Percentiles rank a stretch among this genome's conserved stretches.
Conservation (phyloP, 164 flowering plant genomes). For the Magnolia sinica region DNA sequence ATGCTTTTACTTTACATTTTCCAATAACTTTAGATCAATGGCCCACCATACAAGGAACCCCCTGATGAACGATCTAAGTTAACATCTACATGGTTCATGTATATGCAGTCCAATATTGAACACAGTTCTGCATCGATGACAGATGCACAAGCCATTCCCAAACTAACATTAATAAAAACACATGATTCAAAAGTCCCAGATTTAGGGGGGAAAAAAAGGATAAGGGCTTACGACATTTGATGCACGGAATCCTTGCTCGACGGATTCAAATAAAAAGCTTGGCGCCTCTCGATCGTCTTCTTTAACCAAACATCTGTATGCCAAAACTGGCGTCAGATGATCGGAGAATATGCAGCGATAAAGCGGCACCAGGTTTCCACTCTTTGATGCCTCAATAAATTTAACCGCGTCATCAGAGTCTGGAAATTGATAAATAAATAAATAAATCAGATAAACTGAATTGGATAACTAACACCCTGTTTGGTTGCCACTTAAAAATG, state of each 20-base stretch:
- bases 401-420: slow-evolving; percentile 31
- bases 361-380: slow-evolving; percentile 69
- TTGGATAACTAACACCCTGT: too few relatives aligned
- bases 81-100: too few relatives aligned
- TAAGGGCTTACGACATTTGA: slow-evolving; percentile 50
- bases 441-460: too few relatives aligned
- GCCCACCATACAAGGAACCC: not conserved
- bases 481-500: too few relatives aligned
- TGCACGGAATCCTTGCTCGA: slow-evolving; percentile 53
- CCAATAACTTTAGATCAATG: too few relatives aligned
- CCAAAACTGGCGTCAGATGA: slow-evolving; percentile 79
- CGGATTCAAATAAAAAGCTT: slow-evolving; percentile 80
- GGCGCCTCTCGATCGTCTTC: slow-evolving; percentile 82
- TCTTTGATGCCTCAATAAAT: slow-evolving; percentile 59
- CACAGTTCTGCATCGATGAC: too few relatives aligned
- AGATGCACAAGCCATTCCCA: too few relatives aligned
- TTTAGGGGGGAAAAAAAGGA: not conserved
- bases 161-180: not conserved
- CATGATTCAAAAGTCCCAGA: not conserved
- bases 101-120: too few relatives aligned
- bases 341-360: slow-evolving; percentile 67
- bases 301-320: slow-evolving; percentile 80
- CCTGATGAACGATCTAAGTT: not conserved
- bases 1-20: too few relatives aligned
- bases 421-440: not conserved